A percentile compares a stretch with the other conserved stretches of the same genome.
Evolutionary conservation across 495 filamentous ascomycete genomes (phyloP).

Genomic region (Tuber magnatum): DNA sequence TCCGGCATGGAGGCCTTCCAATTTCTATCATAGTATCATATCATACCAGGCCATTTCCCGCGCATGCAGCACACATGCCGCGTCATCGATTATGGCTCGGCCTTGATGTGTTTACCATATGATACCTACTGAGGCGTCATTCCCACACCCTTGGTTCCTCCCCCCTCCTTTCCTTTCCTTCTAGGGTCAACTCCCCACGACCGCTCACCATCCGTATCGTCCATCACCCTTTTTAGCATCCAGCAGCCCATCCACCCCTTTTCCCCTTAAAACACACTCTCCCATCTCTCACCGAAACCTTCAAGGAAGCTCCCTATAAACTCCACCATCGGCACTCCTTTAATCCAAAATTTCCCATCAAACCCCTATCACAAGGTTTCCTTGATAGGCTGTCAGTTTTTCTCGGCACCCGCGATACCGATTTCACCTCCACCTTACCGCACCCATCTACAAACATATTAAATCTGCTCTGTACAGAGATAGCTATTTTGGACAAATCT

Average conservation of each 20-base stretch:
- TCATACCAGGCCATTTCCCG: neutral
- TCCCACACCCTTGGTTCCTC: neutral
- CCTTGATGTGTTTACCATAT: neutral
- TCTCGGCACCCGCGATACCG: neutral
- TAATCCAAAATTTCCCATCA: neutral
- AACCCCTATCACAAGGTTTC: neutral
- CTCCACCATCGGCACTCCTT: neutral
- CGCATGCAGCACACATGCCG: neutral
- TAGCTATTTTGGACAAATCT: neutral
- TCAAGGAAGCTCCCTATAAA: neutral
- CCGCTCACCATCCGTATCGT: neutral
- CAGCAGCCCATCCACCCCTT: neutral
- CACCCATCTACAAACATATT: neutral
- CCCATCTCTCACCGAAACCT: neutral
- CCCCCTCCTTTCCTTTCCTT: neutral
- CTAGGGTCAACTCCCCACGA: neutral
- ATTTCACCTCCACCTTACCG: neutral
- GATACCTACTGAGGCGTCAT: neutral
- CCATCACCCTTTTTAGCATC: neutral
- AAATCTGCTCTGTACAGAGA: neutral
- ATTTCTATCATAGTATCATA: too few relatives aligned
- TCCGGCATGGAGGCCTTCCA: neutral
- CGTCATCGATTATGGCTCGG: slow-evolving; percentile 28
- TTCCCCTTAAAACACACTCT: neutral
- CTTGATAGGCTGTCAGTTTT: neutral